Conservation (phyloP, 257 asterid genomes). For the Gardenia jasminoides region DNA sequence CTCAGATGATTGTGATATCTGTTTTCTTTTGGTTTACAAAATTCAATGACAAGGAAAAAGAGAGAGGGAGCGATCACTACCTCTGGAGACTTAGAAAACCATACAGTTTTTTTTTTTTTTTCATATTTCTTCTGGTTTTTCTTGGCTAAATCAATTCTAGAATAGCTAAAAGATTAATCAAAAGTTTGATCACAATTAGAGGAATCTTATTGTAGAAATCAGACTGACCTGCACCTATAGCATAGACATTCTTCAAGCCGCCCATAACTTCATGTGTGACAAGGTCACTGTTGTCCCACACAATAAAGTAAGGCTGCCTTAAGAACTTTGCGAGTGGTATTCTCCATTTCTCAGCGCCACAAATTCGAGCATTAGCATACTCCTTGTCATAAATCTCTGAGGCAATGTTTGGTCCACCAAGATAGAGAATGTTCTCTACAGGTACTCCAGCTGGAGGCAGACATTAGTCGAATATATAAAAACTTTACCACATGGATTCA, state of each 20-base stretch:
- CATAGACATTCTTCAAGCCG: conserved; percentile 86
- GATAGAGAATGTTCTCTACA: conserved; percentile 72
- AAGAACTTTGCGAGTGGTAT: conserved; percentile 69
- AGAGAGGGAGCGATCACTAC: background rate
- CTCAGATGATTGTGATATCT: background rate
- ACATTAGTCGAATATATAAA: background rate
- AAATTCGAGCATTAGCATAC: conserved; percentile 88
- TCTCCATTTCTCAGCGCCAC: conserved; percentile 86
- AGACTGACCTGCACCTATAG: conserved; percentile 87
- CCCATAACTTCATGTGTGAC: conserved; percentile 93
- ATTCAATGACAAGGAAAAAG: background rate
- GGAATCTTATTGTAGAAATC: background rate
- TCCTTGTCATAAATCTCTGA: conserved; percentile 88
- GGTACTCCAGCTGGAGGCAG: conserved; percentile 60
- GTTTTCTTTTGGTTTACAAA: background rate
- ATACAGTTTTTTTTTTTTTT: background rate
- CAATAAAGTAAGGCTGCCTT: conserved; percentile 80
- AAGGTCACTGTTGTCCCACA: conserved; percentile 89
- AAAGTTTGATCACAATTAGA: background rate
- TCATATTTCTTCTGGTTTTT: background rate
- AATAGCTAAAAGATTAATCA: background rate
- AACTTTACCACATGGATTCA: background rate
- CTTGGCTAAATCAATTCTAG: background rate
- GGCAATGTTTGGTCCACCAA: conserved; percentile 91
- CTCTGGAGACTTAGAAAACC: background rate